phyloP scores from a whole-genome alignment of 306 rosid species.

The Quercus parvula region DNA sequence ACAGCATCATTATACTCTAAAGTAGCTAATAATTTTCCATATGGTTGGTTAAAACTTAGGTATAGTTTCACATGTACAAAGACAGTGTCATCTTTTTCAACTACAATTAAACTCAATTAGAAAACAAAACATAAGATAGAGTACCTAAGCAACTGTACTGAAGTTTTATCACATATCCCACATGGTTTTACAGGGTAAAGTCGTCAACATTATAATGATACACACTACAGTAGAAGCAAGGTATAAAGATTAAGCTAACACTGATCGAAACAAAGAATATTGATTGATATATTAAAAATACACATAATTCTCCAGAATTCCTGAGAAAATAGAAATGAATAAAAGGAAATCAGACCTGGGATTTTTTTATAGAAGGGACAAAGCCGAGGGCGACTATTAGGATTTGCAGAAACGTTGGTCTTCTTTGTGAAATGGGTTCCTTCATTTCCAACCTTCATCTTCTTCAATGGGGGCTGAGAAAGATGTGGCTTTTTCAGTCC shows the following conservation, averaged over 20 bases:
- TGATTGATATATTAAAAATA: neutral
- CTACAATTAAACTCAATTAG: no score
- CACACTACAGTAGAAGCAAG: neutral
- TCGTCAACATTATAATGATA: neutral
- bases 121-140: no score
- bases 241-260: neutral
- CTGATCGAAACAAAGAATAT: neutral
- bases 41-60: no score
- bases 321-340: neutral
- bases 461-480: slow-evolving; percentile 20
- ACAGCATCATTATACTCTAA: no score
- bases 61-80: no score
- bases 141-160: no score
- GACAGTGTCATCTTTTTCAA: no score
- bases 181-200: neutral
- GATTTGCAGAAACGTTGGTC: neutral
- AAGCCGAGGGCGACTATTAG: slow-evolving; percentile 23
- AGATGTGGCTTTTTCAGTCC: slow-evolving; percentile 23
- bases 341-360: slow-evolving; percentile 27
- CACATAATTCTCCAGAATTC: neutral
- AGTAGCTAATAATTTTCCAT: no score
- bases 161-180: no score
- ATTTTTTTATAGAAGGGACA: slow-evolving; percentile 58
- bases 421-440: slow-evolving; percentile 32
- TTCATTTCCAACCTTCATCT: slow-evolving; percentile 24